Evolutionary conservation across 2,329 filamentous ascomycete genomes (phyloP), one percentile per base, ranked within the genome.

Genomic region (Verticillium tricorpus): DNA sequence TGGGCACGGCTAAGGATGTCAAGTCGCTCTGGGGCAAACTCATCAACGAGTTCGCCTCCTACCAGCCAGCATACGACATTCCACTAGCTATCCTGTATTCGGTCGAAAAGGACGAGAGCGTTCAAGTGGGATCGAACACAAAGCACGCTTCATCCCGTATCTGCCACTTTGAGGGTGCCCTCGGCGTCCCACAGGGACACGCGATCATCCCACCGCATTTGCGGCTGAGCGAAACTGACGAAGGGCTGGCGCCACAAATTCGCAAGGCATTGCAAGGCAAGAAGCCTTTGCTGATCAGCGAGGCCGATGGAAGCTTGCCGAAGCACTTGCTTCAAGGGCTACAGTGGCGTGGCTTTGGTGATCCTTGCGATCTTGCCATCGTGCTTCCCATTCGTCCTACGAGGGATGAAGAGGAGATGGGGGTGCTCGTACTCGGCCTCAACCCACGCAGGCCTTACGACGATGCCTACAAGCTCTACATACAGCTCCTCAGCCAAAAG

Each of bases 381-480:
- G 82, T 92, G 17, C 86, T 86, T 65, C 89, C 90, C 0, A 88
- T 92, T 50, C 86, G 89, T 60, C 87, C 80, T 5, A 82, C 88
- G 0, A 89, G 86, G 2, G 87, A 79, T 32, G 88, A 91, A 61
- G 80, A 82, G 11, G 85, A 85, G 1, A 81, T 91, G 62, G 90
- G 88, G 0, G 85, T 92, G 64, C 75, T 93, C 4, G 80, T 92
- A 15, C 78, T 92, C 52, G 89, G 88, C 1, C 78, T 92, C 11
- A 92, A 92, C 67, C 88, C 89, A 6, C 78, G 89, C 54, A 78
- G 88, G 52, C 89, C 89, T 0, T 92, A 90, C 65, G 89, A 92
- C 68, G 87, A 89, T 63, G 88, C 91, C 64, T 92, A 92, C 68
- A 83, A 82, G 52, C 81, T 89, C 9, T 92, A 89, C 67, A 80